phyloP scores from a whole-genome alignment of 331 rosid species.

The Erythrophleum ivorense region DNA sequence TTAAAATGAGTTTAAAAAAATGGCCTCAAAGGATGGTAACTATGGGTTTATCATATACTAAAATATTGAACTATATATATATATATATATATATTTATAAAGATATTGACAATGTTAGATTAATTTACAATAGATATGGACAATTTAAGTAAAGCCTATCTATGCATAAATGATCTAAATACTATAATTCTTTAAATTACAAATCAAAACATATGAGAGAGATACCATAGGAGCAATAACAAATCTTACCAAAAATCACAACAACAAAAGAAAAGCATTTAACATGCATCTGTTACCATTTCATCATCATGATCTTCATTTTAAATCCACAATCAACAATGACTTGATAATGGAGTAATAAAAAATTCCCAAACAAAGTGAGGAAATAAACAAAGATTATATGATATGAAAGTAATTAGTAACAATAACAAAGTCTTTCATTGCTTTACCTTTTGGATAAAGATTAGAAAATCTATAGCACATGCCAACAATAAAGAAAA shows the following conservation, averaged over 20 bases:
- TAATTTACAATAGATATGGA: neutral
- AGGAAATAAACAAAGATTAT: neutral
- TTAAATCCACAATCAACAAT: neutral
- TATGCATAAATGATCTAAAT: neutral
- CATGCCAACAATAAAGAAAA: constrained; percentile 22
- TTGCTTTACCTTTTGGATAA: constrained; percentile 4
- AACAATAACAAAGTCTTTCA: neutral
- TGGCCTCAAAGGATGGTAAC: neutral
- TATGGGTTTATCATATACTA: neutral
- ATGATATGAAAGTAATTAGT: neutral
- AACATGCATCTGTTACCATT: neutral
- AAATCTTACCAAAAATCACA: neutral
- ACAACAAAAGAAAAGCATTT: neutral
- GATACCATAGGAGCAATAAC: neutral
- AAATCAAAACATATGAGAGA: neutral
- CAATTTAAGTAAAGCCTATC: neutral
- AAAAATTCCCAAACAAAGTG: neutral
- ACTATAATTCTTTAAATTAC: neutral
- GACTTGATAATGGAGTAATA: neutral
- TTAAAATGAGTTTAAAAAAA: neutral
- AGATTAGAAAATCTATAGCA: neutral
- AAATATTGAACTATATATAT: neutral
- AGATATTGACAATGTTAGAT: neutral
- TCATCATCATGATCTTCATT: constrained; percentile 3
- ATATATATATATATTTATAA: too few relatives aligned